Base-by-base conservation (phyloP, 2,329 filamentous ascomycete species). In the Alternaria arborescens region DNA sequence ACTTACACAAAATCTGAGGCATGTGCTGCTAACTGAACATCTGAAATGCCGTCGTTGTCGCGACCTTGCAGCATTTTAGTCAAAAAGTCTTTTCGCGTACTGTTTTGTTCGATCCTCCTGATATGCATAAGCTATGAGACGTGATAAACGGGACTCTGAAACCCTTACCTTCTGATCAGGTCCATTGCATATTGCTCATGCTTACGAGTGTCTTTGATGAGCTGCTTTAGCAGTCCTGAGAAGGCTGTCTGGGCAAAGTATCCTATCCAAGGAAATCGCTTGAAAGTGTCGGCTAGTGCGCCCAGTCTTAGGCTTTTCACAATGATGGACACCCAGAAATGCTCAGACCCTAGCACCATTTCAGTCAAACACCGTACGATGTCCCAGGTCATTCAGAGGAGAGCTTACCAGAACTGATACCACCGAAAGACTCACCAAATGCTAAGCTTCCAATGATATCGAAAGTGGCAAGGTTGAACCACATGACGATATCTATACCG, bases 361-460 rank as follows among this genome's bases (percentile, higher is more conserved):
- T 5, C 0, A 0, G 14, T 36, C 32, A 36, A 14, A 36, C 14
- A 3, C 32, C n/a, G 32, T 36, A 36, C 32, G 32, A 36, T 36
- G 14, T 36, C 32, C n/a, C 32, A 36, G 32, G 12, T 0, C 32
- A 36, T n/a, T 14, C 0, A 4, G 32, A 36, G 32, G 32, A 36
- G 32, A 36, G 32, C 32, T 36, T 36, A 36, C 32, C 32, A 36
- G 32, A 36, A 36, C 32, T 36, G 32, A 36, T 36, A 36, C 32
- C 32, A 36, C 32, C 32, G 14, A 36, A 36, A 36, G 32, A 36
- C 32, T 36, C 32, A 36, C 32, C 32, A 16, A 36, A 36, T 36
- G 83, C 82, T 46, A 86, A 77, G 62, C 82, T 81, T 7, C 81
- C 81, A 58, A 68, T 42, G 10, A 64, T 53, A 36, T 69, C 66